Evolutionary conservation across 2,329 filamentous ascomycete species (phyloP), one percentile per base, ranked within the genome.

Genomic region (Colletotrichum navitas): DNA sequence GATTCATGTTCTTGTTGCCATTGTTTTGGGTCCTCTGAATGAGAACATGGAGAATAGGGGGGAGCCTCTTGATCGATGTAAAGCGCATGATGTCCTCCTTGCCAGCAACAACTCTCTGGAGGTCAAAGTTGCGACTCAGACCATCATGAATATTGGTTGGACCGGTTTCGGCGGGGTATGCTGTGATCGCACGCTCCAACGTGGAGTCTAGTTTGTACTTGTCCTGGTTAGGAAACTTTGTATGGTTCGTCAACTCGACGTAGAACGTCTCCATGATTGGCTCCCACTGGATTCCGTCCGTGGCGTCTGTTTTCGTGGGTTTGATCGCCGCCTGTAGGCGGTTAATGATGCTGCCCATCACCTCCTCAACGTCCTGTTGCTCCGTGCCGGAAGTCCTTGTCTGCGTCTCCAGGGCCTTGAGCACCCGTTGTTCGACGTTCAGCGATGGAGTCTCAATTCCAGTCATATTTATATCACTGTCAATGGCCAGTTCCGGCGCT

Each of bases 281-380:
- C 79, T 98, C 96, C 26, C 91, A 83, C 80, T 98, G 95, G 74
- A 97, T 92, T 3, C 92, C 92, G 55, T 91, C 84, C 39, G 80
- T 88, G 8, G 86, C 82, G 68, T 83, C 80, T 71, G 93, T 89
- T 43, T 88, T 84, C n/a, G 87, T 87, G 7, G 94, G 89, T 68
- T 88, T 91, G 77, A 98, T 95, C 2, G 95, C 95, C 63, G 93
- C 94, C 77, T 96, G 93, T n/a, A 98, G 85, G 62, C 96, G 92
- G 78, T 95, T 94, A 70, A 98, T 89, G 34, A 97, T 93, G 77
- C 95, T 96, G 70, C 94, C 94, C 83, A 98, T 95, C 56, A 98
- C 95, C 81, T 99, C 96, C 16, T 94, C 94, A 5, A 98, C 95
- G 81, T 99, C 96, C 82, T 99, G 95, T 78, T 99, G 96, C 43